Evolutionary conservation across 768 basidiomycete genomes (phyloP), one percentile per base, ranked within the genome.

Genomic region (Porphyrellus cyaneotinctus): DNA sequence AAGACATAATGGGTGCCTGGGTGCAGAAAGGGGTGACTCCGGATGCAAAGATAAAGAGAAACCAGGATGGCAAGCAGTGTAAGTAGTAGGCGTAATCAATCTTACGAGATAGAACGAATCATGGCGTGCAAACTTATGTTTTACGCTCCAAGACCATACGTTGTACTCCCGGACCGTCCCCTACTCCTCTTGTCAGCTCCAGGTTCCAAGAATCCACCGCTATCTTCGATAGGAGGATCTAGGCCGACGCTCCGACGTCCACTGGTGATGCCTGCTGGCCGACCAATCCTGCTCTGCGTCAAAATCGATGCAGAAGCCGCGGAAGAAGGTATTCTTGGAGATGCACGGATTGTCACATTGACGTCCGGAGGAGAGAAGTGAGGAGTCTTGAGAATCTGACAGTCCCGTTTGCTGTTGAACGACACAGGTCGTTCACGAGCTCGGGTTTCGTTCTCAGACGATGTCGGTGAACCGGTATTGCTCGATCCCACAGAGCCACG

Each of bases 401-500:
- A 54, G 24, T 62, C 53, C 26, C 46, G 10, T 51, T 61, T 71
- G 53, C 51, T 50, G n/a, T 52, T 68, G 51, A 58, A 65, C 9
- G 70, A 61, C 20, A 44, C 15, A 17, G 71, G 60, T 15, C 65
- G 68, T 33, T 70, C 69, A 52, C 59, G 68, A 38, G 35, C 12
- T 17, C 54, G 59, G 13, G 17, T 30, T 43, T 71, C 68, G 20
- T 47, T 60, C 47, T 70, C 68, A 11, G 64, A 70, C 35, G 62
- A 62, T 17, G 59, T 51, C 11, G 68, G 70, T 43, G 70, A 71
- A 42, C 59, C 58, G 28, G 64, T 28, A 24, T 49, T 68, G 58
- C 73, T 76, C 13, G 78, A 70, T 44, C 83, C 83, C n/a, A 87
- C 63, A 2, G 87, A 88, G 18, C 82, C 78, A 49, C 85, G 78